A percentile compares a stretch with the other conserved stretches of the same genome.
Conservation (phyloP, 2,329 filamentous ascomycete species). For the Immersiporthe knoxdaviesiana region DNA sequence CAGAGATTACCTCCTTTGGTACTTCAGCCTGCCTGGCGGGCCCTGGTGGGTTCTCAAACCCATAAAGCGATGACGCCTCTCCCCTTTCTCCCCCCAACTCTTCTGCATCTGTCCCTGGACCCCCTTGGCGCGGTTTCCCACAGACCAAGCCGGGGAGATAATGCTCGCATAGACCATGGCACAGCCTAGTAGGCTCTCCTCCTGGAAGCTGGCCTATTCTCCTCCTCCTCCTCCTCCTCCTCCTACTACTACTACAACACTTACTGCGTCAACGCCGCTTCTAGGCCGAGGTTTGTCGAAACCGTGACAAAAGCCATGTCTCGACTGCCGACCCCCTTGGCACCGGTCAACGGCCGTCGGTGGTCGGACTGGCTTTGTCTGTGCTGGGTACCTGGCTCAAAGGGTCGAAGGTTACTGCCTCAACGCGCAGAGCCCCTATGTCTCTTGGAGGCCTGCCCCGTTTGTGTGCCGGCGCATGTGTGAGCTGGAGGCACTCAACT, state of each 20-base stretch:
- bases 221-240: too few relatives aligned
- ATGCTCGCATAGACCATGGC: slow-evolving; percentile 5
- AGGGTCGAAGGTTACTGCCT: not conserved
- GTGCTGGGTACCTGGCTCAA: slow-evolving; percentile 11
- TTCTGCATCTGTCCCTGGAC: slow-evolving; percentile 12
- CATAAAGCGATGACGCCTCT: not conserved
- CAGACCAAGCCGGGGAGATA: not conserved
- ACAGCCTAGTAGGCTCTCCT: not conserved
- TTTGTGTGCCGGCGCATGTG: slow-evolving; percentile 13
- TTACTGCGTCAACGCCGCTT: not conserved
- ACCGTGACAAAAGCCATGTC: too few relatives aligned
- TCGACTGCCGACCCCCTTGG: too few relatives aligned
- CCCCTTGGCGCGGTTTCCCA: not conserved
- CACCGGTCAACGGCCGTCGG: too few relatives aligned
- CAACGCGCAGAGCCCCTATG: slow-evolving; percentile 8
- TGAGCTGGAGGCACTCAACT: not conserved
- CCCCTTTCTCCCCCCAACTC: not conserved
- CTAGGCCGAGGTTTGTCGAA: not conserved
- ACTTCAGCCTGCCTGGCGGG: slow-evolving; percentile 8
- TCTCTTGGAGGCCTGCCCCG: not conserved
- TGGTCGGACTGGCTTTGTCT: not conserved
- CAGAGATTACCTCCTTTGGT: not conserved
- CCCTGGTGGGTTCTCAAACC: not conserved
- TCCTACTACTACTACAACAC: too few relatives aligned
- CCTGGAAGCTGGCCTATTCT: not conserved